Evolutionary conservation across 352 stramenopile species (phyloP), one percentile per base, ranked within the genome.

Genomic region (Lagenidium sp.): DNA sequence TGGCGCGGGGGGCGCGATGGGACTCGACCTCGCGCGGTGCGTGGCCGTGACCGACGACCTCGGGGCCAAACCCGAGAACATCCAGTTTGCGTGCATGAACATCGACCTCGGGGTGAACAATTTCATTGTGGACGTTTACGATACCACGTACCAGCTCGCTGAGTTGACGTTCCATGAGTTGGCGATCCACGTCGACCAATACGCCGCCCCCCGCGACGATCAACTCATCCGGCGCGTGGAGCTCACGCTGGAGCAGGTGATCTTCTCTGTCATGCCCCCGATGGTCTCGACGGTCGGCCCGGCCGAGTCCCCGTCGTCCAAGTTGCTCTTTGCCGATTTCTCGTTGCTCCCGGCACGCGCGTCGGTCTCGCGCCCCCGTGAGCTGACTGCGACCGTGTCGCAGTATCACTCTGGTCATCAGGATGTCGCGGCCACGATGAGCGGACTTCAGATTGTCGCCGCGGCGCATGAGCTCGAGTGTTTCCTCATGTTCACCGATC

Each of bases 401-500:
- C 56, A 61, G 36, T 65, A 51, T 36, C 36, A 56, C 18, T 41
- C 35, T 20, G 57, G 57, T 25, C 49, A 60, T 25, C 51, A 62
- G 23, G 39, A 24, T 10, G 37, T 66, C 5, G 29, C 35, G 12
- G 47, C 52, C 1, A 25, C 36, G 39, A 24, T 66, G 3, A 50
- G 23, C 22, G 52, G 50, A n/a, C 25, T 66, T 15, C 53, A 55
- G 28, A 46, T 66, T 37, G 52, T 59, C 15, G 44, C 47, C 0
- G 44, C 45, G 6, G 46, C 57, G 3, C 41, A 63, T 4, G 53
- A 60, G 30, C 44, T 72, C 19, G 52, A 72, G 39, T 53, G 41
- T 22, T 68, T 72, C 23, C 30, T 72, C 1, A 20, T 68, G 31
- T 72, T 51, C 39, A 38, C 63, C 6, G 60, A 70, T 32, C 60